Evolutionary conservation across 2,329 filamentous ascomycete genomes (phyloP).

Genomic region (Phialophora verrucosa): DNA sequence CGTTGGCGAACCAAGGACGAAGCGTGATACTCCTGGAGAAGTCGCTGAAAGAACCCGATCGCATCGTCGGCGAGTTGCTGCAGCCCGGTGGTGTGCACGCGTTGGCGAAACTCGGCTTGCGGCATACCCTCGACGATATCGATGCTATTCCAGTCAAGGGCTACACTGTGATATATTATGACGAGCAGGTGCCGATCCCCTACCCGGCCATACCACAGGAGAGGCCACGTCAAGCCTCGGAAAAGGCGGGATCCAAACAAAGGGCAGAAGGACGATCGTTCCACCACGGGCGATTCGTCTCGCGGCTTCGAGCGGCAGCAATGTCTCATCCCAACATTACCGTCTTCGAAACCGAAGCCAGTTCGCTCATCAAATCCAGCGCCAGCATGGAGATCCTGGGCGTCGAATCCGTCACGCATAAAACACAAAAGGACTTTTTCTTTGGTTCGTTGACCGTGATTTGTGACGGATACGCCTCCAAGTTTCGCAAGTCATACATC

Average conservation of each 20-base stretch:
- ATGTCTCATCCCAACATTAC: conserved; percentile 79
- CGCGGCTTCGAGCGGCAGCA: conserved; percentile 77
- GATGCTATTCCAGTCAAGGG: conserved; percentile 83
- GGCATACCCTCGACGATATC: conserved; percentile 83
- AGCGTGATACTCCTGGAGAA: conserved; percentile 89
- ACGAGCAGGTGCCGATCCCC: conserved; percentile 72
- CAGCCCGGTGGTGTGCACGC: conserved; percentile 89
- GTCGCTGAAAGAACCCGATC: conserved; percentile 88
- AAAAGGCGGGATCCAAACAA: conserved; percentile 43
- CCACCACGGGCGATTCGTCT: conserved; percentile 94
- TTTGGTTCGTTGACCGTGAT: conserved; percentile 88
- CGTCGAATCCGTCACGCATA: conserved; percentile 73
- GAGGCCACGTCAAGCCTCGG: conserved; percentile 27
- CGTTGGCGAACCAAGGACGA: conserved; percentile 85
- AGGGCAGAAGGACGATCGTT: conserved; percentile 78
- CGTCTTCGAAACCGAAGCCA: conserved; percentile 87
- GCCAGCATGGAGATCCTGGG: conserved; percentile 76
- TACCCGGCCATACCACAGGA: conserved; percentile 68
- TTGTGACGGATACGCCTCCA: conserved; percentile 90
- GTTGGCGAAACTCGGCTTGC: conserved; percentile 78
- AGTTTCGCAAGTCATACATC: conserved; percentile 83
- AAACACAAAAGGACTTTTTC: conserved; percentile 73
- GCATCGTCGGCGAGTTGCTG: conserved; percentile 93
- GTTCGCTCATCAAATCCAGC: conserved; percentile 73
- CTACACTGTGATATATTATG: conserved; percentile 86